phyloP scores from a whole-genome alignment of 306 rosid genomes.

The Abrus pulchellus region DNA sequence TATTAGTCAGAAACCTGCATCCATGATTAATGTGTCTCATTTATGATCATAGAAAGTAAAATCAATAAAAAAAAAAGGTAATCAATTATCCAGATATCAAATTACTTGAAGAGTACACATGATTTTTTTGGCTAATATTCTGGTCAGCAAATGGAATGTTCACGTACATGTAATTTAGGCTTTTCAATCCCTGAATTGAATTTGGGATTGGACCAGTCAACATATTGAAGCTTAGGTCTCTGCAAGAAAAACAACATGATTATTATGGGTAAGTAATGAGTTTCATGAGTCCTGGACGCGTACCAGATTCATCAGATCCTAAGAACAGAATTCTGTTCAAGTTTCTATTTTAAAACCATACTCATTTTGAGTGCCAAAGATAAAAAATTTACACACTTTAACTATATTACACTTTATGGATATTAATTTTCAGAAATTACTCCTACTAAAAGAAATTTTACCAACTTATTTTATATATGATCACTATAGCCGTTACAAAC shows the following conservation, averaged over 20 bases:
- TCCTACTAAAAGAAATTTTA: not conserved
- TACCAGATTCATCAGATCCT: not conserved
- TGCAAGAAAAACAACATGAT: conserved; percentile 43
- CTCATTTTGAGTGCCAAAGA: not conserved
- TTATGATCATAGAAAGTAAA: not conserved
- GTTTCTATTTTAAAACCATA: not conserved
- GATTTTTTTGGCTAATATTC: not conserved
- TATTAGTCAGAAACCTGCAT: conserved; percentile 79
- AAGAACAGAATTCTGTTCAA: not conserved
- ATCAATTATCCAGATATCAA: conserved; percentile 3
- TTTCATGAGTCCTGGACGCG: not conserved
- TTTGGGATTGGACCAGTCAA: conserved; percentile 71
- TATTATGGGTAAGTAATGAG: conserved; percentile 1
- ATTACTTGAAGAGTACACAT: not conserved
- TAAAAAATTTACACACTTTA: not conserved
- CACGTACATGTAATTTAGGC: conserved; percentile 61
- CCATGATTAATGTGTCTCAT: conserved; percentile 1
- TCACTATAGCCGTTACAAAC: not conserved
- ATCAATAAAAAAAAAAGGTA: not conserved
- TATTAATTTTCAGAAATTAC: not conserved
- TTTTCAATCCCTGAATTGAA: conserved; percentile 5
- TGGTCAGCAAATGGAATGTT: not conserved
- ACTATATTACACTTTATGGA: not conserved
- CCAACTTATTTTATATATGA: not conserved
- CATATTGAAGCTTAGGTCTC: conserved; percentile 88